phyloP scores from a whole-genome alignment of 1,284 basidiomycete species.

The Sanghuangporus sanghuang region DNA sequence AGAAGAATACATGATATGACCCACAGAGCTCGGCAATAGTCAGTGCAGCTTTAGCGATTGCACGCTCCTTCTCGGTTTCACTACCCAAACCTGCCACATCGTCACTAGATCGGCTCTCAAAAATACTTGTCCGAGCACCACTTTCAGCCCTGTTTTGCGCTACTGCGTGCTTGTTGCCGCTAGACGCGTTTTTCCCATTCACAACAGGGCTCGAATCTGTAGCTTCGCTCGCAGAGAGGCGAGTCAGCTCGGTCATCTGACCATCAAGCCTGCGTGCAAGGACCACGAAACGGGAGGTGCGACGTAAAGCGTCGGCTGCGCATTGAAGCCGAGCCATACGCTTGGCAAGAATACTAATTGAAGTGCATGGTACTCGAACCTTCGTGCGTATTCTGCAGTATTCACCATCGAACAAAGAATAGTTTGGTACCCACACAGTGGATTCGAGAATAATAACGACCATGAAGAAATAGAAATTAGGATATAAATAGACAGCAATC shows the following conservation, averaged over 20 bases:
- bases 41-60: conserved; percentile 85
- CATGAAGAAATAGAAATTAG: too few relatives aligned
- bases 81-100: conserved; percentile 29
- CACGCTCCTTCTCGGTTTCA: conserved; percentile 79
- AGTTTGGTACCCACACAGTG: not conserved
- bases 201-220: conserved; percentile 19
- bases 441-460: not conserved
- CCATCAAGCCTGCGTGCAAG: conserved; percentile 74
- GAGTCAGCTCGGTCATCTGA: conserved; percentile 69
- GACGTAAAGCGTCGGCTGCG: conserved; percentile 77
- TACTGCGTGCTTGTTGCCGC: not conserved
- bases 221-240: conserved; percentile 20
- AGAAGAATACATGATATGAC: not conserved
- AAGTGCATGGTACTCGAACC: conserved; percentile 77
- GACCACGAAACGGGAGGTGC: conserved; percentile 78
- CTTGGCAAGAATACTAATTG: conserved; percentile 63
- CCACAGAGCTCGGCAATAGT: conserved; percentile 84
- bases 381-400: conserved; percentile 67
- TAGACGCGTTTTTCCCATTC: not conserved
- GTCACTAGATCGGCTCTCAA: conserved; percentile 2
- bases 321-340: conserved; percentile 74
- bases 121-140: not conserved
- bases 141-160: not conserved
- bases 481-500: too few relatives aligned
- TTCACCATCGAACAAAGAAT: not conserved